Base-by-base conservation (phyloP, 495 filamentous ascomycete genomes). In the Delitschia confertaspora region DNA sequence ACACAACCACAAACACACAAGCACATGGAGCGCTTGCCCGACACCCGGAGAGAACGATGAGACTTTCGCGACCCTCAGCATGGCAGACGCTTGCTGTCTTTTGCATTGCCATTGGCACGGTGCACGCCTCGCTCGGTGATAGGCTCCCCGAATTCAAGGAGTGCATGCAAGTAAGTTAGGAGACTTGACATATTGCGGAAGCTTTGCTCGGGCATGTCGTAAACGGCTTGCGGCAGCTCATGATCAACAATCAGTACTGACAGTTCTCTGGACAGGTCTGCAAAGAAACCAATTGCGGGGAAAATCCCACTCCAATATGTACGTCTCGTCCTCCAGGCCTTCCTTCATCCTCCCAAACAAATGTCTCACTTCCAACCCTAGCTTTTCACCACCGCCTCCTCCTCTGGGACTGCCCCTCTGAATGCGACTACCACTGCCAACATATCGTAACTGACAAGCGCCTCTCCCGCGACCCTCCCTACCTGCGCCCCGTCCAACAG, bases 371-470 rank as follows among this genome's bases (percentile, higher is more conserved):
- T 18, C 19, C 9, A 18, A 4, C 16, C 10, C 19, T 59, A 78
- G 80, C 82, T 46, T 56, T 85, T 60, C 71, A 78, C 57, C 82
- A 70, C 63, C 76, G 76, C 25, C 69, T 87, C 50, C 76, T 85
- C 56, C 61, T 85, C 62, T 87, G 82, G 82, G 70, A 68, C 53
- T 98, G 91, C 67, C 78, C 86, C 24, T 61, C 80, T 57, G 89
- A 98, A 73, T 98, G 91, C 74, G 91, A 98, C 69, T 94, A 98
- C 71, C 83, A 83, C 33, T 98, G 91, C 71, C 91, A 98, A 62
- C 91, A 94, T 70, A 83, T 95, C 63, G 71, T 91, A 38, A 96
- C 91, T 39, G 65, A 83, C 45, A 65, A 60, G 17, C 85, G 91
- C 45, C 63, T 85, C 36, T 68, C 74, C 26, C 71, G 75, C 54